Conservation (phyloP, 345 rosid species). For the Salix exigua region DNA sequence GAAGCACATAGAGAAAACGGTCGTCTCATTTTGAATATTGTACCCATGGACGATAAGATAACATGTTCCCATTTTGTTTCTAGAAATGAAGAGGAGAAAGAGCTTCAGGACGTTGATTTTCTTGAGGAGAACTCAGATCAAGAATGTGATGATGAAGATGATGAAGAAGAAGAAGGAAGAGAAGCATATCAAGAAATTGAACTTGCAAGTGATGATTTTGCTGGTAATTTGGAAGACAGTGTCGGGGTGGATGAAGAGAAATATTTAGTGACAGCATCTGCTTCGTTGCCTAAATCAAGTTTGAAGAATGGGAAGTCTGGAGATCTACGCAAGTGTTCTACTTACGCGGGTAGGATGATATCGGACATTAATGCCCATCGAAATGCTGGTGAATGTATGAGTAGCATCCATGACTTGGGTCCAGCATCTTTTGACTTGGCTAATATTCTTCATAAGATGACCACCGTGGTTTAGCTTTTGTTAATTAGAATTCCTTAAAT, state of each 20-base stretch:
- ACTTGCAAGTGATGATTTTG: no score
- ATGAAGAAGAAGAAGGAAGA: not conserved
- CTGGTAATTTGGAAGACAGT: not conserved
- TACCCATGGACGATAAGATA: constrained; percentile 29
- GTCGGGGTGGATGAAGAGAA: not conserved
- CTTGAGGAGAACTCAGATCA: constrained; percentile 3
- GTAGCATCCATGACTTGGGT: not conserved
- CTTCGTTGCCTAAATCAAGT: not conserved
- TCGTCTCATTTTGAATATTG: constrained; percentile 38
- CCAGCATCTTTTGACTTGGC: not conserved
- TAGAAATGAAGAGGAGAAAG: not conserved
- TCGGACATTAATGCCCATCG: not conserved
- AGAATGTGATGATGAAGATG: not conserved
- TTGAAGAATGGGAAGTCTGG: constrained; percentile 2
- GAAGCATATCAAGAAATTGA: not conserved
- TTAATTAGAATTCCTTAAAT: not conserved
- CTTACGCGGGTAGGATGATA: constrained; percentile 13
- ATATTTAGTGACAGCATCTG: not conserved
- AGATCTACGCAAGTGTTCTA: constrained; percentile 22
- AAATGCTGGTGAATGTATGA: not conserved
- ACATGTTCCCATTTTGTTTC: not conserved
- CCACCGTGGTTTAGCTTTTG: not conserved
- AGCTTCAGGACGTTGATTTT: constrained; percentile 5
- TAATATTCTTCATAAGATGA: not conserved
- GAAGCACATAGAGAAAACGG: constrained; percentile 41